Percentiles rank a stretch among this genome's conserved stretches.
Conservation (phyloP, 768 basidiomycete genomes). For the Boletus reticulatus region DNA sequence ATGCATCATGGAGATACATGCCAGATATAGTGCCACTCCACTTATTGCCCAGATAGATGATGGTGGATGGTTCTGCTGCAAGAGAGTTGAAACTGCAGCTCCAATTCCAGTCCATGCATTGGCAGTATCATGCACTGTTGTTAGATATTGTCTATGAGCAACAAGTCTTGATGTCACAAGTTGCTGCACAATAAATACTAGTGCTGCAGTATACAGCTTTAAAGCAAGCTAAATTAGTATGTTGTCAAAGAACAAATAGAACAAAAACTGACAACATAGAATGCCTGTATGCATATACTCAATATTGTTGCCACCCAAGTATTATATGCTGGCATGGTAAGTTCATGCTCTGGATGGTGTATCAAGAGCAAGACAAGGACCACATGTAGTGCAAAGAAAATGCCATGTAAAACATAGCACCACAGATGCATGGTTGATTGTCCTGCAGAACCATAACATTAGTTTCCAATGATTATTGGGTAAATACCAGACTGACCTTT, state of each 20-base stretch:
- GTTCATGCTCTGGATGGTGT: not conserved
- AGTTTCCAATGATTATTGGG: not conserved
- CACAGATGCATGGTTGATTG: not conserved
- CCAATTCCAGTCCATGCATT: constrained; percentile 24
- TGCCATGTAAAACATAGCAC: not conserved
- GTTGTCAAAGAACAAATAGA: not conserved
- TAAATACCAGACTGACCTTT: not conserved
- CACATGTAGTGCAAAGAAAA: not conserved
- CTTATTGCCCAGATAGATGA: constrained; percentile 12
- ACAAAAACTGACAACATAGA: not conserved
- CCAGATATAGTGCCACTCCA: constrained; percentile 8
- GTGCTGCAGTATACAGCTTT: constrained; percentile 14
- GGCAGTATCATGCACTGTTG: constrained; percentile 16
- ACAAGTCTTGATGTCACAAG: constrained; percentile 6
- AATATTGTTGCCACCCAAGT: not conserved
- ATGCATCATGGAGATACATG: too few relatives aligned
- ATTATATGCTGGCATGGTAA: not conserved
- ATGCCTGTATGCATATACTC: not conserved
- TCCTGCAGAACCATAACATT: not conserved
- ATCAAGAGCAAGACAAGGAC: not conserved
- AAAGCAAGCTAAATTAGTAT: not conserved
- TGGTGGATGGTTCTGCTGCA: constrained; percentile 6
- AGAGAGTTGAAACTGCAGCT: constrained; percentile 11
- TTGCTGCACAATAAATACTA: constrained; percentile 21
- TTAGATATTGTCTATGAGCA: constrained; percentile 8